phyloP scores from a whole-genome alignment of 1,139 yeast species.

The Zygosaccharomyces sapae region DNA sequence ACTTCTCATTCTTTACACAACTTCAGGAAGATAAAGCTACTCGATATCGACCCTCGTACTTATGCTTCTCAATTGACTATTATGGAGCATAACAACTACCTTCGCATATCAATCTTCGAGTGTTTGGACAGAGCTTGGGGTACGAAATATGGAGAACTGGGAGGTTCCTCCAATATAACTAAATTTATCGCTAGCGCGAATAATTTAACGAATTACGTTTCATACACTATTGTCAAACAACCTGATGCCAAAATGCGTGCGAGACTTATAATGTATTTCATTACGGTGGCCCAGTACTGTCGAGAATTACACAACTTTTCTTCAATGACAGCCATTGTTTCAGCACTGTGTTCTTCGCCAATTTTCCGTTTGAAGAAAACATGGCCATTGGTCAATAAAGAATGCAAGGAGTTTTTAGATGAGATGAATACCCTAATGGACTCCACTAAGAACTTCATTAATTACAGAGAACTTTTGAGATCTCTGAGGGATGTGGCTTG shows the following conservation, averaged over 20 bases:
- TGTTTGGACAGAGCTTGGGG: conserved; percentile 81
- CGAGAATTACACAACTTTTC: conserved; percentile 76
- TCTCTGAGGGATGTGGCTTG: conserved; percentile 76
- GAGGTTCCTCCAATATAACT: conserved; percentile 51
- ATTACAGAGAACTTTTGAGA: conserved; percentile 76
- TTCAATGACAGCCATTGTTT: conserved; percentile 88
- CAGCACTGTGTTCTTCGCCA: conserved; percentile 85
- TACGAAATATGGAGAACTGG: conserved; percentile 57
- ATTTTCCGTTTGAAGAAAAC: conserved; percentile 81
- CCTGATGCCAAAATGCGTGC: conserved; percentile 67
- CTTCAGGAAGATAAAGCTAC: conserved; percentile 43
- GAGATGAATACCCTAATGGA: conserved; percentile 84
- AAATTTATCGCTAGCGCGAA: conserved; percentile 77
- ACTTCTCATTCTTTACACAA: conserved; percentile 23
- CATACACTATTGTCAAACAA: conserved; percentile 65
- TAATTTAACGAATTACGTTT: conserved; percentile 77
- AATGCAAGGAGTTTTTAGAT: conserved; percentile 51
- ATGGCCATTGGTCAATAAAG: conserved; percentile 66
- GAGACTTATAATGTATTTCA: conserved; percentile 65
- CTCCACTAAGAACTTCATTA: conserved; percentile 79
- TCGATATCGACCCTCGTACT: conserved; percentile 71
- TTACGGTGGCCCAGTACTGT: conserved; percentile 77
- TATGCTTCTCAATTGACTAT: conserved; percentile 82
- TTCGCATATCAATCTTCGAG: conserved; percentile 66
- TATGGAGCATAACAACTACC: conserved; percentile 68